A percentile compares a stretch with the other conserved stretches of the same genome.
Conservation (phyloP, 1,284 basidiomycete genomes). For the Ustilago hordei region DNA sequence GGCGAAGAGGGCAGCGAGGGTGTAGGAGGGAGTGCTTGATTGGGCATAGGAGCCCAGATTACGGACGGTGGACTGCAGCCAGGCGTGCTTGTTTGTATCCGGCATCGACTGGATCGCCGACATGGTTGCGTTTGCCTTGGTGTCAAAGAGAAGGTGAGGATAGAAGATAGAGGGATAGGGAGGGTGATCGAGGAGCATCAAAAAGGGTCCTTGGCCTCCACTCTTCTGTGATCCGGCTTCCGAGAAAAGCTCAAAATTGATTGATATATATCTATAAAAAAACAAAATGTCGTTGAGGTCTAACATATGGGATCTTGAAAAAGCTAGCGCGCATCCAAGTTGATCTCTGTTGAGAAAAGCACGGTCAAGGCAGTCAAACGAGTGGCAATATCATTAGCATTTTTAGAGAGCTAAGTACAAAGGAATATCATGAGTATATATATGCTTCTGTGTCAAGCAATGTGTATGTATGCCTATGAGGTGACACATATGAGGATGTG, state of each 20-base stretch:
- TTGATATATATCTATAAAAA: not conserved
- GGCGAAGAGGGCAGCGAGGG: constrained; percentile 47
- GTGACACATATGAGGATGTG: too few relatives aligned
- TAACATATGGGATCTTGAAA: not conserved
- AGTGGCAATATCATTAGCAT: too few relatives aligned
- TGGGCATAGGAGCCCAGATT: constrained; percentile 41
- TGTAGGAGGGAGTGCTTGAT: constrained; percentile 47
- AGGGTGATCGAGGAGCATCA: not conserved
- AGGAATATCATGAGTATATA: too few relatives aligned
- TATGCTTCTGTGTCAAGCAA: too few relatives aligned
- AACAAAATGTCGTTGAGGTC: too few relatives aligned
- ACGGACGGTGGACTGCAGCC: constrained; percentile 29
- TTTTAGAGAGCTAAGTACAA: too few relatives aligned
- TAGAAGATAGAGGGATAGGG: not conserved
- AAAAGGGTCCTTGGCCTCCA: constrained; percentile 7
- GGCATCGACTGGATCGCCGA: not conserved
- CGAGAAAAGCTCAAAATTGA: not conserved
- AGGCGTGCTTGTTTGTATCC: constrained; percentile 5
- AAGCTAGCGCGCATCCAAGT: not conserved
- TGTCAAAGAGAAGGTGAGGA: not conserved
- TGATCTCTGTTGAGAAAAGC: not conserved
- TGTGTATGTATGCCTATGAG: too few relatives aligned
- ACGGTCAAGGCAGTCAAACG: too few relatives aligned
- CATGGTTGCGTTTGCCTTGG: not conserved
- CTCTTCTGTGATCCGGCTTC: constrained; percentile 13